These are phyloP conservation scores for Astrothelium macrocarpum DNA, from an alignment of 495 filamentous ascomycete genomes.

Conservation along the genomic window DNA sequence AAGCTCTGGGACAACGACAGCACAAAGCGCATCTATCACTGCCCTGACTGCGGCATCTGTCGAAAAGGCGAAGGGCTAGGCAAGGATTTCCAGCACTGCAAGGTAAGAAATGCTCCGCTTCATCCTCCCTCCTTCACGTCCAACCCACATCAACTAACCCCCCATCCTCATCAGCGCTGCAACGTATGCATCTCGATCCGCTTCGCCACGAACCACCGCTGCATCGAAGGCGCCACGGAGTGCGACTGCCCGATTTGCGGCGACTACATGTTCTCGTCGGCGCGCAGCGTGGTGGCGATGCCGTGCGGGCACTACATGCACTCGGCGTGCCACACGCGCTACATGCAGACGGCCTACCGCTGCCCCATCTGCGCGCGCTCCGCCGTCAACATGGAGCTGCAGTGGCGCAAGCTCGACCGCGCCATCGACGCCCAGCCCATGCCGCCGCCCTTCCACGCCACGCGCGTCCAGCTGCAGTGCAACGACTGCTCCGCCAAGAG, in stretches of 20 bases:
- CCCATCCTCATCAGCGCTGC: conserved; percentile 18
- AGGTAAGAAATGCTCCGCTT: conserved; percentile 46
- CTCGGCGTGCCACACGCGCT: conserved; percentile 69
- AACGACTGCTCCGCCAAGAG: conserved; percentile 90
- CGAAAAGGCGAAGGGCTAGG: conserved; percentile 83
- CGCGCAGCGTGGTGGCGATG: conserved; percentile 83
- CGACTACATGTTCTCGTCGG: conserved; percentile 95
- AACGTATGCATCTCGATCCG: conserved; percentile 81
- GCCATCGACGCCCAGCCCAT: conserved; percentile 85
- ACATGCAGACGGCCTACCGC: conserved; percentile 79
- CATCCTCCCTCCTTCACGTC: not conserved
- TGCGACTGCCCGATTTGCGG: conserved; percentile 98
- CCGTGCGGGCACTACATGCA: conserved; percentile 95
- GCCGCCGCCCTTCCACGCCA: conserved; percentile 62
- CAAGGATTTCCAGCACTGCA: conserved; percentile 97
- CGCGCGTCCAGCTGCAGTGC: conserved; percentile 73
- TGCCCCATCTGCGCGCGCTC: conserved; percentile 93
- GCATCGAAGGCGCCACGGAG: conserved; percentile 87
- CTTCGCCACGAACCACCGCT: conserved; percentile 73
- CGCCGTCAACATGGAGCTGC: conserved; percentile 91
- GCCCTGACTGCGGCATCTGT: conserved; percentile 92
- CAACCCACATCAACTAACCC: conserved; percentile 12
- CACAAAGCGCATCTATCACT: conserved; percentile 92
- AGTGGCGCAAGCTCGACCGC: conserved; percentile 80
- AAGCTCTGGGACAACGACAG: conserved; percentile 95